Base-by-base conservation (phyloP, 139 green algal species). In the Ettlia oleoabundans region DNA sequence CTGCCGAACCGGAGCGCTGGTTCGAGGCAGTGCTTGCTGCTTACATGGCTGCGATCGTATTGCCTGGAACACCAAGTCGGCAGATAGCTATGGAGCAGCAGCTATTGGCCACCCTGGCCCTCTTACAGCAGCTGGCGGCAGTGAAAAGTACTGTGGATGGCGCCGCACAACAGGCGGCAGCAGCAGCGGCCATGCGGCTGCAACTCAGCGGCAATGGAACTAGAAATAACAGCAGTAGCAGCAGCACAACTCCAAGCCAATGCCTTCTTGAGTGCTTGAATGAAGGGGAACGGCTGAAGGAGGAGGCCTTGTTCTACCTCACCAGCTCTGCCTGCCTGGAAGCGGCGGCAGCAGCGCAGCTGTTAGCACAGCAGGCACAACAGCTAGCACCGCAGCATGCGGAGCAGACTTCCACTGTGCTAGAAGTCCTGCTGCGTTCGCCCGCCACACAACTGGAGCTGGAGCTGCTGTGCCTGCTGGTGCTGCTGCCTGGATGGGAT, bases 401-500 rank as follows among this genome's bases (percentile, higher is more conserved):
- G 1, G 58, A 22, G 2, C 9, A 8, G 22, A 32, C 42, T 7
- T 22, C 24, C 30, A 42, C 10, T 33, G 35, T 13, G 24, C 33
- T 82, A 21, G n/a, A 7, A 1, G 32, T 4, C 42, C 33, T 74
- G 63, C 28, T 75, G 64, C 63, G 67, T 35, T 65, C 40, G 42
- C 64, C 33, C 5, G 38, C 65, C 3, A 68, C 26, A 4, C 19
- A 41, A 2, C 35, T 85, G 62, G 52, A 77, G 37, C 37, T 85
- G 38, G 53, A 68, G 28, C 52, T 85, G 72, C 52, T 77, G 18
- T 83, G 78, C 51, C 38, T 58, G 47, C 26, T 61, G 28, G 47
- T 35, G 15, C 65, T 76, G 78, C 78, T 76, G 35, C 78, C 66
- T 10, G 22, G 24, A 35, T 83, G 78, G 78, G 65, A 83, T 35